Percentiles rank a stretch among this genome's conserved stretches.
Conservation (phyloP, 306 rosid species). For the Vicia faba region DNA sequence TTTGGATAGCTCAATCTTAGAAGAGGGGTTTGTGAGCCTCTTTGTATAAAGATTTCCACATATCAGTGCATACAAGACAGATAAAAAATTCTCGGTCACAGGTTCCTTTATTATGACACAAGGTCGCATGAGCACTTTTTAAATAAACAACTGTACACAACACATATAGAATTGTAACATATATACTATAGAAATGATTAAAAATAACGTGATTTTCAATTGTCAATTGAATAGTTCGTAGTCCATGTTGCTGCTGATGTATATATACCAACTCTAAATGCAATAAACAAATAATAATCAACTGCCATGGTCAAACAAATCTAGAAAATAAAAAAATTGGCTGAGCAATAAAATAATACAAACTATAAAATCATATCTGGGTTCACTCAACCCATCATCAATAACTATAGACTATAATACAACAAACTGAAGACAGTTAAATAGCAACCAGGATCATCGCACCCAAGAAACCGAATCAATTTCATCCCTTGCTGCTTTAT, state of each 20-base stretch:
- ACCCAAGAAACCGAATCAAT: slow-evolving; percentile 88
- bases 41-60: too few species aligned
- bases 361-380: slow-evolving; percentile 5
- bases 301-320: neutral
- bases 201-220: neutral
- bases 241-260: neutral
- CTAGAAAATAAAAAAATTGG: slow-evolving; percentile 5
- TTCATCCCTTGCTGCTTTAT: slow-evolving; percentile 96
- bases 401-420: slow-evolving; percentile 33
- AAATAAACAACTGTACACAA: neutral
- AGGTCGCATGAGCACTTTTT: neutral
- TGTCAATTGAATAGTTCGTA: slow-evolving; percentile 8
- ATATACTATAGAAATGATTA: neutral
- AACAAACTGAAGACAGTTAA: neutral
- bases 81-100: too few species aligned
- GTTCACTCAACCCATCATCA: slow-evolving; percentile 25
- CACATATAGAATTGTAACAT: neutral
- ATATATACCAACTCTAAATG: slow-evolving; percentile 12
- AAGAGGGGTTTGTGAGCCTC: too few species aligned
- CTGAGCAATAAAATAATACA: slow-evolving; percentile 2
- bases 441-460: slow-evolving; percentile 47
- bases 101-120: too few species aligned
- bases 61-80: too few species aligned
- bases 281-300: slow-evolving; percentile 25
- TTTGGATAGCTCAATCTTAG: too few species aligned